Percentiles rank a stretch among this genome's conserved stretches.
phyloP scores from a whole-genome alignment of 1,284 basidiomycete genomes.

The Polyporus tsugae region DNA sequence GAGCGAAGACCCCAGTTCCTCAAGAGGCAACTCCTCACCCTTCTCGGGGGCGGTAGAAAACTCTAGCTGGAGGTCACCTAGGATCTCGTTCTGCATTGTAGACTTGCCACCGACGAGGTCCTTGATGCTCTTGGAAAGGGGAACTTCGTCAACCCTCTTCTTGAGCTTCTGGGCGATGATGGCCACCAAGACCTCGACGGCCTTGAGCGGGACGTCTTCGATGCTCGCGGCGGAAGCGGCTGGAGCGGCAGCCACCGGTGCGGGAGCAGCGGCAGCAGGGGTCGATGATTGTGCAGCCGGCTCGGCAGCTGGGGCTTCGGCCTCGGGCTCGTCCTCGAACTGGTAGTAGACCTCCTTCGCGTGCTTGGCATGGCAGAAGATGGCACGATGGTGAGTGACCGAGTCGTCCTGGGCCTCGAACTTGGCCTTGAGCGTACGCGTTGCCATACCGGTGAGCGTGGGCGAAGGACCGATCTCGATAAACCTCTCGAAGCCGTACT shows the following conservation, averaged over 20 bases:
- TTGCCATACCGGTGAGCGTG: conserved; percentile 96
- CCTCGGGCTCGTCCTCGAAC: conserved; percentile 84
- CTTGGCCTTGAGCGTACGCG: conserved; percentile 94
- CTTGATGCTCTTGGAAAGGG: conserved; percentile 96
- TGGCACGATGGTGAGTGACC: conserved; percentile 79
- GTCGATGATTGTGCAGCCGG: conserved; percentile 48
- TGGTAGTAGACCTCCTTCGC: conserved; percentile 97
- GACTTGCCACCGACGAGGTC: conserved; percentile 99
- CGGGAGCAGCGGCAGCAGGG: conserved; percentile 53
- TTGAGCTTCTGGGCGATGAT: conserved; percentile 99
- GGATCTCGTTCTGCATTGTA: conserved; percentile 96
- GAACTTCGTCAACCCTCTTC: conserved; percentile 91
- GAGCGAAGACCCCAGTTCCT: conserved; percentile 92
- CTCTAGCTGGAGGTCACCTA: conserved; percentile 92
- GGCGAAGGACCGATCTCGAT: conserved; percentile 97
- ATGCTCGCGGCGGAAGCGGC: conserved; percentile 77
- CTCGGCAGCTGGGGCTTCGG: conserved; percentile 57
- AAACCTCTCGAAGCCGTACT: conserved; percentile 93
- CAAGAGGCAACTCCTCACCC: conserved; percentile 95
- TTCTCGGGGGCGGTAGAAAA: conserved; percentile 95
- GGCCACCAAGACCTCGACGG: conserved; percentile 87
- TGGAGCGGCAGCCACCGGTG: conserved; percentile 52
- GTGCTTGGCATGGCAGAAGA: conserved; percentile 96
- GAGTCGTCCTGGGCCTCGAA: conserved; percentile 94
- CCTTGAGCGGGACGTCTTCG: conserved; percentile 92